Percentiles rank a stretch among this genome's conserved stretches.
Conservation (phyloP, 805 yeast species). For the Monosporozyma aquatica region DNA sequence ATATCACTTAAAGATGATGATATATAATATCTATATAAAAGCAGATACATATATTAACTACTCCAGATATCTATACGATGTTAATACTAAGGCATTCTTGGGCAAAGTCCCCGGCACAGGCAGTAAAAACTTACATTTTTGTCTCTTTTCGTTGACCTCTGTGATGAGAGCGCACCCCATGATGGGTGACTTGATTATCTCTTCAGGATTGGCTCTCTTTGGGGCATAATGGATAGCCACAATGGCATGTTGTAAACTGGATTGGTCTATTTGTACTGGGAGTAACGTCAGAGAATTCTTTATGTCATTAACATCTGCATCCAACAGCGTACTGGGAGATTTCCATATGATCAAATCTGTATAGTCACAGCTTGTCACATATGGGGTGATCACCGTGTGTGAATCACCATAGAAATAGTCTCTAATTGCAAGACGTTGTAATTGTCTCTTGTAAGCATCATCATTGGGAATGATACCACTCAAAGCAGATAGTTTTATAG, state of each 20-base stretch:
- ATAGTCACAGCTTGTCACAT: conserved; percentile 64
- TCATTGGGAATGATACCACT: conserved; percentile 74
- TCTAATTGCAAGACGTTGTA: conserved; percentile 68
- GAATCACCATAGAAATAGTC: conserved; percentile 84
- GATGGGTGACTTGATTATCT: conserved; percentile 46
- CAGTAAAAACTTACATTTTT: conserved; percentile 58
- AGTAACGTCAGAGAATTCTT: conserved; percentile 21
- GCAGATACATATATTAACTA: conserved; percentile 23
- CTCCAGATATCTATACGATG: conserved; percentile 76
- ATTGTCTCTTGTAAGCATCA: conserved; percentile 54
- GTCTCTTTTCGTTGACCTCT: conserved; percentile 67
- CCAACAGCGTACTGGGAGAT: conserved; percentile 9
- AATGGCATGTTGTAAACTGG: conserved; percentile 64
- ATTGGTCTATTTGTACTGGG: conserved; percentile 38
- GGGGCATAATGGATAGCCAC: conserved; percentile 53
- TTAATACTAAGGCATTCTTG: conserved; percentile 59
- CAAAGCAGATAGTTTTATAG: conserved; percentile 55
- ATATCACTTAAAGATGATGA: no score
- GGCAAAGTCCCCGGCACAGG: conserved; percentile 90
- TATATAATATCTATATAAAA: no score
- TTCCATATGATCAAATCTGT: conserved; percentile 52
- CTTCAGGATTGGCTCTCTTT: conserved; percentile 39
- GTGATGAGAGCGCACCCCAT: conserved; percentile 67
- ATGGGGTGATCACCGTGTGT: conserved; percentile 67
- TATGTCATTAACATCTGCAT: background rate